These are phyloP conservation scores for Fusarium xylarioides DNA, from an alignment of 2,329 filamentous ascomycete genomes.

Conservation along the genomic window DNA sequence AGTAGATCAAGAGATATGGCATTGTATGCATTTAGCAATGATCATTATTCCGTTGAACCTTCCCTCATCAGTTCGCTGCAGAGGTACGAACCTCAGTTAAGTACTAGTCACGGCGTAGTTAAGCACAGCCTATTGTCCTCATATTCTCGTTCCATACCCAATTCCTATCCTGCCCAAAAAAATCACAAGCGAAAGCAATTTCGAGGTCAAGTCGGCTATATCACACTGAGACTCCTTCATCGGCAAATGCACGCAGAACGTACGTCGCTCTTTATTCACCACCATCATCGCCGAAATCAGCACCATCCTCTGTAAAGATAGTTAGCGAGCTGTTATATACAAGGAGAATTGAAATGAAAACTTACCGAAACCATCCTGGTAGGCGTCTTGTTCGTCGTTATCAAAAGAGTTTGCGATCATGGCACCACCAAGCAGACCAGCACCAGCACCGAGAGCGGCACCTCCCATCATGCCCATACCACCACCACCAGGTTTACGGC, in stretches of 20 bases:
- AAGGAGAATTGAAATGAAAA: slow-evolving; percentile 2
- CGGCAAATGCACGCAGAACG: not conserved
- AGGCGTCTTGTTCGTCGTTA: slow-evolving; percentile 68
- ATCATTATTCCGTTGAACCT: not conserved
- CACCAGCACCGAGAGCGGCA: slow-evolving; percentile 80
- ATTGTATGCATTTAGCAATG: not conserved
- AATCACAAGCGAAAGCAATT: slow-evolving; percentile 11
- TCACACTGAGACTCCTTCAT: not conserved
- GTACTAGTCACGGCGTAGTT: not conserved
- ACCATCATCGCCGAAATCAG: slow-evolving; percentile 43
- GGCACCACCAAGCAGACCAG: slow-evolving; percentile 81
- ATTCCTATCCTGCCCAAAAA: not conserved
- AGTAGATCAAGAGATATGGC: slow-evolving; percentile 3
- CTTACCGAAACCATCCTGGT: slow-evolving; percentile 56
- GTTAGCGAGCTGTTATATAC: slow-evolving; percentile 22
- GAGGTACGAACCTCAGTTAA: not conserved
- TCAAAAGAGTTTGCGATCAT: slow-evolving; percentile 75
- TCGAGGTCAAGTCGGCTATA: not conserved
- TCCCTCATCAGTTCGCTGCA: not conserved
- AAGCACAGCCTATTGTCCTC: not conserved
- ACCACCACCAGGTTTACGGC: slow-evolving; percentile 54
- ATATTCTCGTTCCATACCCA: slow-evolving; percentile 3
- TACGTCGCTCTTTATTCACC: slow-evolving; percentile 19
- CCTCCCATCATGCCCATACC: slow-evolving; percentile 76
- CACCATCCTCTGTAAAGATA: slow-evolving; percentile 44